These are phyloP conservation scores for Myrica gale DNA, from an alignment of 306 rosid genomes.

Conservation along the genomic window DNA sequence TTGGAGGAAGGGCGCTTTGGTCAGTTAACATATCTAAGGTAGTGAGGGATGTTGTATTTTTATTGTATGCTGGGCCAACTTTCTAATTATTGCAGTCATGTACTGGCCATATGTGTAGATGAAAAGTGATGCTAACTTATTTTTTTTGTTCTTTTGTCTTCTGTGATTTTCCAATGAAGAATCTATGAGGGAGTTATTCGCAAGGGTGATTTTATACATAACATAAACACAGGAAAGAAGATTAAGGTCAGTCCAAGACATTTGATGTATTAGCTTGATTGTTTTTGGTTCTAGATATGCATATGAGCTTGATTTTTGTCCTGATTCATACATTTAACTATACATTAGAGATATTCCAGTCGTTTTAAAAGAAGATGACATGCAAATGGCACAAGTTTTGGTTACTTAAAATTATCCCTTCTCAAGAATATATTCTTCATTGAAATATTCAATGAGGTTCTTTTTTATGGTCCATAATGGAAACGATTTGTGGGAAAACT, in stretches of 20 bases:
- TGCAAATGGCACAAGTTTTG: neutral
- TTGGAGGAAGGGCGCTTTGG: conserved; percentile 96
- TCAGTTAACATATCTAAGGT: conserved; percentile 94
- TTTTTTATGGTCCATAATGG: neutral
- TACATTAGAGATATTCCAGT: neutral
- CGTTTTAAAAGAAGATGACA: neutral
- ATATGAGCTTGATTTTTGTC: neutral
- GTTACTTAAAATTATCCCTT: neutral
- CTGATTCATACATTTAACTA: neutral
- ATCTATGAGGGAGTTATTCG: conserved; percentile 87
- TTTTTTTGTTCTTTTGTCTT: neutral
- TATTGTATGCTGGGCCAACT: conserved; percentile 3
- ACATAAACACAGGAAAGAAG: conserved; percentile 88
- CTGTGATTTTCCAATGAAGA: conserved; percentile 38
- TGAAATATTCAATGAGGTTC: neutral
- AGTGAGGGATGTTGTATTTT: conserved; percentile 27
- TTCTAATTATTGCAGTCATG: conserved; percentile 11
- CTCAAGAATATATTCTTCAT: neutral
- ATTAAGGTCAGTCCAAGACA: conserved; percentile 59
- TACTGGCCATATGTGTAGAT: neutral
- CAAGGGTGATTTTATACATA: conserved; percentile 88
- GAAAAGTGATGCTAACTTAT: conserved; percentile 16
- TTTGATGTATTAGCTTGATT: conserved; percentile 11
- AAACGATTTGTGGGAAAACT: neutral
- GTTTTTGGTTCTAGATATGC: neutral